Base-by-base conservation (phyloP, 2,329 filamentous ascomycete genomes). In the Fusarium albidum region DNA sequence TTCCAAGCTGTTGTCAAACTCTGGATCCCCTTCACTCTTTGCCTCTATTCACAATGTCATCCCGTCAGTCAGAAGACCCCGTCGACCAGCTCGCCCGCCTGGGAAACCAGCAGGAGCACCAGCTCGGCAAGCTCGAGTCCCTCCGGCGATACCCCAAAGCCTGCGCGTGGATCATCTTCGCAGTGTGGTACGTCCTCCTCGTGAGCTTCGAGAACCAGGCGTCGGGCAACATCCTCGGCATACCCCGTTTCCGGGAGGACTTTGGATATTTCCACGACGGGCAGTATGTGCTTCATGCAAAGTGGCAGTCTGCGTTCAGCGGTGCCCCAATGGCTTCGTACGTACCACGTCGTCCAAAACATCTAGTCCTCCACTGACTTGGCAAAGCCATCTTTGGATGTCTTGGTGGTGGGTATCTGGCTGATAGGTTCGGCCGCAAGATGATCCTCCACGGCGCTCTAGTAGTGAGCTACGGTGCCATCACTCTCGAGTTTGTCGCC, bases 241-340 rank as follows among this genome's bases (percentile, higher is more conserved):
- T 40, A 27, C 37, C 37, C 3, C 37, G 37, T 5, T 40, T 40
- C 37, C 9, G 37, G n/a, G 18, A 42, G 25, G 39, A 42, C 26
- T 42, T 42, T 28, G 39, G 39, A 17, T 32, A 42, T 32, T 9
- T 40, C 11, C 17, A 40, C 14, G 37, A 40, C 3, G 37, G 37
- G 11, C n/a, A 25, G 6, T 40, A 40, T n/a, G 39, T 42, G 8
- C 9, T 42, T 9, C 39, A 29, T 14, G 39, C 39, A 31, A 42
- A 42, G 11, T 42, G 39, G 39, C 39, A 42, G 39, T 42, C 39
- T n/a, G 39, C 39, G 6, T 42, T 42, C 11, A 42, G 28, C n/a
- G 39, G 39, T 32, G 39, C 39, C 11, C 39, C 39, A 13, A 42
- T 42, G 26, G 39, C 39, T 10, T 42, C 39, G 39, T 42, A 32